phyloP scores from a whole-genome alignment of 2,329 filamentous ascomycete species.

The Xylariomycetidae sp. region DNA sequence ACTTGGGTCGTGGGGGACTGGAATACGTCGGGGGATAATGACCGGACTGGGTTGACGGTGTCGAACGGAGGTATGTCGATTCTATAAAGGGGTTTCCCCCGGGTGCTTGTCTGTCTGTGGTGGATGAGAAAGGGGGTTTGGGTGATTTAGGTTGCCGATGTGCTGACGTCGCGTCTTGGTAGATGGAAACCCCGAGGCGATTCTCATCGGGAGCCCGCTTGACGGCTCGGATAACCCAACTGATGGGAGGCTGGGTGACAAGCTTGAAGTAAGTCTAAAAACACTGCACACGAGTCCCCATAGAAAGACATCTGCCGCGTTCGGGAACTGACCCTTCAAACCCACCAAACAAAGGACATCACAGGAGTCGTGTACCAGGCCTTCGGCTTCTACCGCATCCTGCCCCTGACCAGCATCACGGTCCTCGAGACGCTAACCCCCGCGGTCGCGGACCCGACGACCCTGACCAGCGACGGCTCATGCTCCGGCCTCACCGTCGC shows the following conservation, averaged over 20 bases:
- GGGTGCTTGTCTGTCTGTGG: no score
- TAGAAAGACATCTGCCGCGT: background rate
- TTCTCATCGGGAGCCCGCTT: conserved; percentile 60
- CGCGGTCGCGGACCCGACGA: conserved; percentile 43
- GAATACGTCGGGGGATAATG: conserved; percentile 58
- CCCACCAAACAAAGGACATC: conserved; percentile 32
- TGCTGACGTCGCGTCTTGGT: conserved; percentile 3
- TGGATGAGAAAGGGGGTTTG: no score
- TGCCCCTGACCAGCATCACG: conserved; percentile 56
- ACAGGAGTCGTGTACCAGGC: conserved; percentile 63
- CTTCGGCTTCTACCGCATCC: conserved; percentile 65
- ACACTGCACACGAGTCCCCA: background rate
- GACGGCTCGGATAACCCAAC: conserved; percentile 59
- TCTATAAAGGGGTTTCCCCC: no score
- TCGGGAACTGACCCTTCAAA: conserved; percentile 2
- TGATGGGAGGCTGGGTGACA: conserved; percentile 60
- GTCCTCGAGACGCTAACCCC: conserved; percentile 40
- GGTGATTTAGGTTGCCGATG: no score
- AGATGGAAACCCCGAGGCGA: conserved; percentile 67
- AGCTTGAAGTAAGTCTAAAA: conserved; percentile 43
- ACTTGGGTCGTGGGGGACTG: conserved; percentile 66
- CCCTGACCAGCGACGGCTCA: conserved; percentile 47
- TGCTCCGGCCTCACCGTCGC: conserved; percentile 61
- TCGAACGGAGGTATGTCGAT: conserved; percentile 41
- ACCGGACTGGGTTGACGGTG: conserved; percentile 61